Evolutionary conservation across 352 stramenopile genomes (phyloP), one percentile per base, ranked within the genome.

Genomic region (Lagenidium giganteum): DNA sequence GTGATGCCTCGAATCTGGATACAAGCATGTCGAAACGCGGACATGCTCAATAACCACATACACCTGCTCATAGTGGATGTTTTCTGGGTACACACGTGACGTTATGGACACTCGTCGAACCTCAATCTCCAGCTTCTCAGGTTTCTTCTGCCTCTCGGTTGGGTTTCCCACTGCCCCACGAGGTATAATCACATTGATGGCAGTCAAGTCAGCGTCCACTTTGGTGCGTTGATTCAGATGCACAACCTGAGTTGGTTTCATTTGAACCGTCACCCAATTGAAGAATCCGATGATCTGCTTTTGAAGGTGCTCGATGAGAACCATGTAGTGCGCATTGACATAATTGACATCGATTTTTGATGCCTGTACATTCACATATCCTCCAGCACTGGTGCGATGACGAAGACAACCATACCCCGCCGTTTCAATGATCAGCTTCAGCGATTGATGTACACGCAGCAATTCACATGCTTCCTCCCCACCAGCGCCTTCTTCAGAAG

Each of bases 201-300:
- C 40, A 3, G 48, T 33, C 20, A 77, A 48, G 7, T 66, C 51
- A 17, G 72, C 51, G 17, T 87, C 63, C 12, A 91, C 31, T 35
- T 82, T 91, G n/a, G 70, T 76, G 21, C 75, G 59, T 11, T 70
- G 47, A 17, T 69, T 77, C 1, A 64, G 33, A 2, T 47, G 3
- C 42, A 54, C 37, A 2, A 71, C 26, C 13, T 57, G 43, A 2
- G 53, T 29, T 20, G 70, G 70, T n/a, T 70, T 60, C 18, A 66
- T 63, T 38, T 77, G 65, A 8, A 83, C 47, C 14, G 70, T 72
- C 7, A 67, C 64, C 70, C 72, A 91, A 11, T 68, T 69, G 23
- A 79, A 84, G 47, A 87, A 83, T 0, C 61, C 71, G 20, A 80
- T 54, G 16, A 91, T 68, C 20, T 87, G 61, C 47, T 76, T 73